Conservation (phyloP, 352 stramenopile genomes). For the Phytopythium delawarense region DNA sequence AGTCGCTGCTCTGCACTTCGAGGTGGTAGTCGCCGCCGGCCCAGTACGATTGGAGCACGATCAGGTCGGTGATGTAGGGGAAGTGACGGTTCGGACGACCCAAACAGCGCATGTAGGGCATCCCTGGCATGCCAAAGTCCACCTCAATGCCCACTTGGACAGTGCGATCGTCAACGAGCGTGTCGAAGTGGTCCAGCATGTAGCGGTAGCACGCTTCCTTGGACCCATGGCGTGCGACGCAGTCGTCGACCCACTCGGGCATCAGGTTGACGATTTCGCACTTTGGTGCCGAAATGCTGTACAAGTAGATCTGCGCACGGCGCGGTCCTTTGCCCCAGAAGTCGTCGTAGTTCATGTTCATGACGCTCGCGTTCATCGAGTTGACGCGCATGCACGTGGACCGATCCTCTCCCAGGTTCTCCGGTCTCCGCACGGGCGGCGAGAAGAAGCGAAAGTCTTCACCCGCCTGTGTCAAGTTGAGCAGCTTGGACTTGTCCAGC, state of each 20-base stretch:
- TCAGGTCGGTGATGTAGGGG: slow-evolving; percentile 55
- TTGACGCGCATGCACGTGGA: slow-evolving; percentile 44
- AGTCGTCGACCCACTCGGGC: slow-evolving; percentile 35
- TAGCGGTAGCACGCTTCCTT: slow-evolving; percentile 33
- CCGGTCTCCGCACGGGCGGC: slow-evolving; percentile 19
- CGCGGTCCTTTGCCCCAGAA: slow-evolving; percentile 38
- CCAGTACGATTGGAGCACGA: slow-evolving; percentile 58
- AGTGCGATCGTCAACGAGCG: slow-evolving; percentile 22
- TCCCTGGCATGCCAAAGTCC: slow-evolving; percentile 42
- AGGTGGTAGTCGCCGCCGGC: slow-evolving; percentile 41
- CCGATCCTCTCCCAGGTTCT: slow-evolving; percentile 35
- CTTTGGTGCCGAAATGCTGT: slow-evolving; percentile 38
- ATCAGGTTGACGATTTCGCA: slow-evolving; percentile 40
- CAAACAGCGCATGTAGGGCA: slow-evolving; percentile 45
- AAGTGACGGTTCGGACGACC: slow-evolving; percentile 35
- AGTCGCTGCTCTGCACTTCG: slow-evolving; percentile 55
- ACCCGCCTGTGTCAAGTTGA: slow-evolving; percentile 8
- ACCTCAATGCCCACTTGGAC: slow-evolving; percentile 35
- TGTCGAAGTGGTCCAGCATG: slow-evolving; percentile 51
- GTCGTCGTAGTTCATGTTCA: slow-evolving; percentile 35
- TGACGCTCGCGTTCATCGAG: slow-evolving; percentile 32
- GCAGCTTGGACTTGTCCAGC: slow-evolving; percentile 20
- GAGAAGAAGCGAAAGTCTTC: slow-evolving; percentile 27
- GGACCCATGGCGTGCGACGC: slow-evolving; percentile 20
- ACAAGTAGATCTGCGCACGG: slow-evolving; percentile 34